Evolutionary conservation across 495 filamentous ascomycete genomes (phyloP).

Genomic region (Eremomyces bilateralis): DNA sequence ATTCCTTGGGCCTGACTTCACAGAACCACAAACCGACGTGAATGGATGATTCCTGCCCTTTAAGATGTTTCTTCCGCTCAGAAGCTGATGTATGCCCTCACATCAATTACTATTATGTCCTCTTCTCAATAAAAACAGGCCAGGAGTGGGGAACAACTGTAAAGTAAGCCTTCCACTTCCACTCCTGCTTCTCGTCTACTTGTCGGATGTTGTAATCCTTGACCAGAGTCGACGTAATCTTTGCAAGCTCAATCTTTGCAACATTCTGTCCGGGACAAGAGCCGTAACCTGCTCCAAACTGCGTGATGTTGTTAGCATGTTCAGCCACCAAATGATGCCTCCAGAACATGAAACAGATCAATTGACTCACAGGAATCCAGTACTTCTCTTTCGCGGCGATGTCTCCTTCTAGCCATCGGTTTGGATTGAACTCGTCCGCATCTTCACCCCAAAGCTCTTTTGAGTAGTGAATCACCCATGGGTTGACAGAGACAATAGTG

Average conservation of each 20-base stretch:
- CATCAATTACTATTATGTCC: too few relatives aligned
- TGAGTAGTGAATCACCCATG: conserved; percentile 34
- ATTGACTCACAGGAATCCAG: too few relatives aligned
- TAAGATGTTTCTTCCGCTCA: too few relatives aligned
- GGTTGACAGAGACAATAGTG: conserved; percentile 36
- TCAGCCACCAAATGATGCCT: too few relatives aligned
- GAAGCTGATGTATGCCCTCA: too few relatives aligned
- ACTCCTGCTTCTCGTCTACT: conserved; percentile 19
- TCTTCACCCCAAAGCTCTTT: conserved; percentile 30
- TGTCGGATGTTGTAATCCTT: conserved; percentile 23
- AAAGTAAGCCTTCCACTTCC: conserved; percentile 22
- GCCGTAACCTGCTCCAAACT: conserved; percentile 25
- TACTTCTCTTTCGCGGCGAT: too few relatives aligned
- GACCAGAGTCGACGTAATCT: conserved; percentile 20
- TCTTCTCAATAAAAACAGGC: too few relatives aligned
- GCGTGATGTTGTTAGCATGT: too few relatives aligned
- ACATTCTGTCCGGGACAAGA: conserved; percentile 24
- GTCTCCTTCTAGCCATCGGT: conserved; percentile 31
- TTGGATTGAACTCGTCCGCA: conserved; percentile 29
- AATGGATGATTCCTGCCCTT: too few relatives aligned
- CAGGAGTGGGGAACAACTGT: conserved; percentile 20
- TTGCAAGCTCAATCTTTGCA: conserved; percentile 26
- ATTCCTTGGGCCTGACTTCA: too few relatives aligned
- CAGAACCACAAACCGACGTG: too few relatives aligned
- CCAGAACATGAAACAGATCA: too few relatives aligned